Evolutionary conservation across 2,329 filamentous ascomycete species (phyloP).

Genomic region (Venturia pyrina): DNA sequence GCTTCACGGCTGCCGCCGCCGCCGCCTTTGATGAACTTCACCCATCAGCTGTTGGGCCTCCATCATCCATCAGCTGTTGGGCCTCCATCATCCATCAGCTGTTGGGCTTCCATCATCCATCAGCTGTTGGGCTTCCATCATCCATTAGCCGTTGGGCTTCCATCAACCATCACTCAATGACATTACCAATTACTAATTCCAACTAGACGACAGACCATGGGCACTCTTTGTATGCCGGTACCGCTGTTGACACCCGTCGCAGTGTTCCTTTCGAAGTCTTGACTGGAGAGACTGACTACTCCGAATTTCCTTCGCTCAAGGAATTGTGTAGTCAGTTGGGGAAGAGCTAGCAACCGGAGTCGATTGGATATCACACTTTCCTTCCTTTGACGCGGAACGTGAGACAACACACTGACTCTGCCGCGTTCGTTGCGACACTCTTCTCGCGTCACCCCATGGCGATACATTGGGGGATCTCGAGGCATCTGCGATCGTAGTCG

Average conservation of each 20-base stretch:
- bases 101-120: too few relatives aligned
- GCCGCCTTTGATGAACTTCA: not conserved
- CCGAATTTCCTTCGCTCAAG: not conserved
- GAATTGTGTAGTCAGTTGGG: too few relatives aligned
- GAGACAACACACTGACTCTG: too few relatives aligned
- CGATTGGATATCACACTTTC: too few relatives aligned
- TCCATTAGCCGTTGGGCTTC: not conserved
- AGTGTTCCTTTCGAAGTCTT: constrained; percentile 2
- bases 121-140: not conserved
- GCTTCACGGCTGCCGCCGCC: not conserved
- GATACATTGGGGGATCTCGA: not conserved
- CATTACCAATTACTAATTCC: not conserved
- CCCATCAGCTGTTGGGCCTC: not conserved
- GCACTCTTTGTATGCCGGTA: not conserved
- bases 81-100: not conserved
- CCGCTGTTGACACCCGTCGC: not conserved
- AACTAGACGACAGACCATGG: not conserved
- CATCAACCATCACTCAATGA: not conserved
- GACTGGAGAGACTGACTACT: not conserved
- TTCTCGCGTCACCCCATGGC: not conserved
- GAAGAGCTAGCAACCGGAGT: too few relatives aligned
- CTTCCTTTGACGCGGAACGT: too few relatives aligned
- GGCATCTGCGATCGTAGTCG: not conserved
- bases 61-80: not conserved
- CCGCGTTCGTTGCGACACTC: too few relatives aligned